Base-by-base conservation (phyloP, 2,329 filamentous ascomycete genomes). In the Aspergillus viridinutans region DNA sequence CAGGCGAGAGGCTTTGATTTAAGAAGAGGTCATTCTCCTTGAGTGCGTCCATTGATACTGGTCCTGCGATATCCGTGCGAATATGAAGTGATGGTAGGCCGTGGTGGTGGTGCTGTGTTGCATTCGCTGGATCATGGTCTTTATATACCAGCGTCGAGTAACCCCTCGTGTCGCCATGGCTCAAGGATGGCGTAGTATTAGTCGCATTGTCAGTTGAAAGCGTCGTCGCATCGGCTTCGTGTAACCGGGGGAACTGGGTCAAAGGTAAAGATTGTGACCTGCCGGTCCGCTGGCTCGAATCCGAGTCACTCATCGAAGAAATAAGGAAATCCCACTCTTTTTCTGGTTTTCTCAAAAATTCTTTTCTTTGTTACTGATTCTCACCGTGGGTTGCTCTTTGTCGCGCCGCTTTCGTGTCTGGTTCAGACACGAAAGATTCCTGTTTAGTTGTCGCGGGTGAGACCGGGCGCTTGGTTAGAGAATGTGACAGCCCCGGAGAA, bases 1-100 rank as follows among this genome's bases (percentile, higher is more conserved):
- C 69, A 2, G 75, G 72, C 21, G 77, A 79, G 20, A 71, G 55
- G 59, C 75, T 77, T 25, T 74, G 69, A n/a, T 74, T 72, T 29
- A 76, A 60, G 32, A 66, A 64, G 32, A 64, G 54, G 55, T 78
- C 75, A 23, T 63, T 60, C 26, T 74, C 72, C 48, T 66, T 66
- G 35, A 62, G 59, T 12, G 71, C 66, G 40, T 64, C 71, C 55
- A 67, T 61, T 2, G 69, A 68, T 26, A 61, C 63, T 29, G 56
- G 35, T 29, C 40, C 62, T 17, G 66, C 54, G 28, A 74, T 54
- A 55, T 75, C 72, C 52, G 72, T 75, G 23, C 71, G 69, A 54
- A 75, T 69, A 49, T 74, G 69, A 6, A 75, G 66, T 17, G 69
- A 65, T 4, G 71, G 71, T 5, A 61, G 45, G 32, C 51, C 50